These are phyloP conservation scores for Kodamaea alishanica DNA, from an alignment of 1,139 yeast genomes.

Conservation along the genomic window DNA sequence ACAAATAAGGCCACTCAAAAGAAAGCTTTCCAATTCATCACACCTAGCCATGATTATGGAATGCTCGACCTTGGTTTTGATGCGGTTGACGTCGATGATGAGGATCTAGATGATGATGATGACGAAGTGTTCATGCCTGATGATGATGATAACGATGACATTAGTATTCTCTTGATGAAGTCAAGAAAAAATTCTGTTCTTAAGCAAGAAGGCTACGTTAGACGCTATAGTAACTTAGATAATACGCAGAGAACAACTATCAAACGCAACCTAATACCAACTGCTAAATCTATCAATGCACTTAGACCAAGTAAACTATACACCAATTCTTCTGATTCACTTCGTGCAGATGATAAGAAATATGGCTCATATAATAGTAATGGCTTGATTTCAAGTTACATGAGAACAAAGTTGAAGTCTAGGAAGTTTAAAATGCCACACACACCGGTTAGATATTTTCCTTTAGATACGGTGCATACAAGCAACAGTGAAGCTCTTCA, in stretches of 20 bases:
- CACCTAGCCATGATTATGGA: constrained; percentile 13
- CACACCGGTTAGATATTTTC: too few relatives aligned
- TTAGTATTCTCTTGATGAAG: constrained; percentile 19
- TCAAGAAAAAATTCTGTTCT: constrained; percentile 23
- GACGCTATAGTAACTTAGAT: constrained; percentile 15
- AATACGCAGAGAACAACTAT: neutral
- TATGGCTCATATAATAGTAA: too few relatives aligned
- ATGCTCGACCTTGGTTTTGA: constrained; percentile 19
- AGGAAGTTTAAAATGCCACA: too few relatives aligned
- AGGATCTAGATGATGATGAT: constrained; percentile 19
- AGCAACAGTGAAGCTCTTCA: constrained; percentile 13
- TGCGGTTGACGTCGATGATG: constrained; percentile 6
- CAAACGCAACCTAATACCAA: too few relatives aligned
- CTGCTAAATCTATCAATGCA: constrained; percentile 1
- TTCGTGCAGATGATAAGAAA: constrained; percentile 3
- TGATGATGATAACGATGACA: constrained; percentile 17
- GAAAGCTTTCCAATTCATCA: constrained; percentile 4
- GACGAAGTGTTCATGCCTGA: constrained; percentile 13
- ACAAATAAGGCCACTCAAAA: neutral
- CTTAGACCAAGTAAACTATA: constrained; percentile 4
- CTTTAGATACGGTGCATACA: constrained; percentile 13
- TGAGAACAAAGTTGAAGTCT: too few relatives aligned
- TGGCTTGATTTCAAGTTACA: too few relatives aligned
- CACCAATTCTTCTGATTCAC: constrained; percentile 7
- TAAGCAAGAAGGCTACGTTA: constrained; percentile 7